Evolutionary conservation across 768 basidiomycete genomes (phyloP).

Genomic region (Rhizopogon roseolus): DNA sequence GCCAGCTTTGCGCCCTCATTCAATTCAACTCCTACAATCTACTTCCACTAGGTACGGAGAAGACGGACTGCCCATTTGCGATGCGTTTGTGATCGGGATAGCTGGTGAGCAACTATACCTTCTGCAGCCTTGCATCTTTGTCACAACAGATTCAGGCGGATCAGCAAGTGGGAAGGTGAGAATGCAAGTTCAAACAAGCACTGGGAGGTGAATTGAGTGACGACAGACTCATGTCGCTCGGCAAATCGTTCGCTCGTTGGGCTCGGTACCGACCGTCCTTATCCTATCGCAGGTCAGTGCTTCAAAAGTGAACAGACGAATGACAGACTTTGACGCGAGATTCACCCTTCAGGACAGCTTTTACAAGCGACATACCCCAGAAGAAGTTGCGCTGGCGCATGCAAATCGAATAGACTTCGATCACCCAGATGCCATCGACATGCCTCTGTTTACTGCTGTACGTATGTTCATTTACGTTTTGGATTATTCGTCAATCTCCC

Average conservation of each 20-base stretch:
- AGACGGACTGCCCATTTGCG: constrained; percentile 61
- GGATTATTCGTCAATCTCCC: neutral
- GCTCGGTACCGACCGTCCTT: constrained; percentile 83
- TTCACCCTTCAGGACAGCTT: constrained; percentile 72
- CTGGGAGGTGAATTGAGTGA: neutral
- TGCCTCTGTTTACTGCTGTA: constrained; percentile 78
- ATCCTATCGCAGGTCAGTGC: constrained; percentile 77
- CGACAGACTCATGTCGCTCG: constrained; percentile 78
- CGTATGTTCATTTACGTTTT: constrained; percentile 19
- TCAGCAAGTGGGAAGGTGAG: constrained; percentile 84
- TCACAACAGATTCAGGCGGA: constrained; percentile 45
- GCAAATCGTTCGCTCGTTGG: constrained; percentile 74
- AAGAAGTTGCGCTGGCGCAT: constrained; percentile 82
- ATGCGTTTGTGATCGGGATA: constrained; percentile 82
- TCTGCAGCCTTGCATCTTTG: neutral
- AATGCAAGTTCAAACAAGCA: neutral
- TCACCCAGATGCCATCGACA: constrained; percentile 90
- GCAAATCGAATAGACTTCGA: constrained; percentile 82
- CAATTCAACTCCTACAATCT: constrained; percentile 10
- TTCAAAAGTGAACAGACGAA: neutral
- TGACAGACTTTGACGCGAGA: neutral
- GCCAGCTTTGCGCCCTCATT: constrained; percentile 1
- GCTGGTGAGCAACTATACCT: constrained; percentile 50
- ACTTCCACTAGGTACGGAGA: constrained; percentile 61
- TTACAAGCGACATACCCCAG: constrained; percentile 75